Evolutionary conservation across 140 eudicot genomes (phyloP), one percentile per base, ranked within the genome.

Genomic region (Flaveria floridana): DNA sequence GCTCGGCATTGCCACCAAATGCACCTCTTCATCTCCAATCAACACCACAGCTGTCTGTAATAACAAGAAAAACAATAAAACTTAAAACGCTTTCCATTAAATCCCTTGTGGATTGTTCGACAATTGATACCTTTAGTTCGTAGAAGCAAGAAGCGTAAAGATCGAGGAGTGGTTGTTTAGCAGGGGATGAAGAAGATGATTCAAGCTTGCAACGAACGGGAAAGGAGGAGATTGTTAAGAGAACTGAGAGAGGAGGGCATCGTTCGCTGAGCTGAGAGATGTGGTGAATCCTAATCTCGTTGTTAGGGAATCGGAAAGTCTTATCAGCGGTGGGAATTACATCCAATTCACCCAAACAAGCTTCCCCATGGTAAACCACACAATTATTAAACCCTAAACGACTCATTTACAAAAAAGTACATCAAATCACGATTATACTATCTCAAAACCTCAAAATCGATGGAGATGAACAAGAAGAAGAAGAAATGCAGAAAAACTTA

Each of bases 1-100:
- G 74, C 98, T 93, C 16, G 90, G 87, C 97, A 90, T 93, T 77
- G 98, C 97, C 67, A 90, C 96, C 58, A 93, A 81, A 81, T 93
- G 98, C 26, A 93, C 70, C 78, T 90, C 98, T 74, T 93, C 97
- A 51, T 81, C 86, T 34, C 92, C 96, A 51, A 84, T 65, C 74
- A 86, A 47, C 34, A 86, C 98, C 42, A 93, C 97, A 20, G 96
- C 97, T 6, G 97, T 93, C 96, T 48, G 42, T 37, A 81, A 59
- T 3, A 20, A 57, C 11, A 19, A 3, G 15, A 8, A 20, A 20
- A 19, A 19, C n/a, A 21, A 18, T 28, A 57, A 57, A 57, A 1
- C 10, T 28, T 1, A 57, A 10, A 21, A 59, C 63, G 15, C 42
- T 26, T 26, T 26, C 30, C 30, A 26, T 26, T 26, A 26, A 26